A percentile compares a stretch with the other conserved stretches of the same genome.
These are phyloP conservation scores for Cordia subcordata DNA, from an alignment of 257 asterid genomes.

Conservation along the genomic window DNA sequence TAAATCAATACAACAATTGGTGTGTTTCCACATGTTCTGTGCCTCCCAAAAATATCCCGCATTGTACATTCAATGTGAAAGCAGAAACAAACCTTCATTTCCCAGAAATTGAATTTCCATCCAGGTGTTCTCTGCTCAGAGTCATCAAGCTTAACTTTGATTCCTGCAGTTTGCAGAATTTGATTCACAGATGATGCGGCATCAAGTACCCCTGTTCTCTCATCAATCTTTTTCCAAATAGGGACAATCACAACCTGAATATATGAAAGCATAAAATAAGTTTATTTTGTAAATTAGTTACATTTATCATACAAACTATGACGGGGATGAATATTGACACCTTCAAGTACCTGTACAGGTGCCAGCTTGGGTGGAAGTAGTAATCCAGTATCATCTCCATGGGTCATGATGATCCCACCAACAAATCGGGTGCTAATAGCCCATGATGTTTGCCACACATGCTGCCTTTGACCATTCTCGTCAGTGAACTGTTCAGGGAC, in stretches of 20 bases:
- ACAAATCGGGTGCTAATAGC: conserved; percentile 93
- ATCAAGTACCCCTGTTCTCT: conserved; percentile 59
- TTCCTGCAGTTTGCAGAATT: conserved; percentile 65
- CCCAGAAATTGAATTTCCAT: conserved; percentile 97
- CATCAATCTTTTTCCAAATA: conserved; percentile 84
- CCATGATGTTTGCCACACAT: conserved; percentile 99
- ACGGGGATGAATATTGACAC: conserved; percentile 2
- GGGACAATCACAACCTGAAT: conserved; percentile 86
- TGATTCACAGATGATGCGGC: conserved; percentile 71
- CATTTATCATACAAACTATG: too few relatives aligned
- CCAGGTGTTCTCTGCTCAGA: conserved; percentile 99
- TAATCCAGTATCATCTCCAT: conserved; percentile 93
- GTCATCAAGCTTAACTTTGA: conserved; percentile 77
- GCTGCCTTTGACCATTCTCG: conserved; percentile 89
- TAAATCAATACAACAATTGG: too few relatives aligned
- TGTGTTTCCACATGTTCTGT: too few relatives aligned
- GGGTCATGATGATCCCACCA: conserved; percentile 98
- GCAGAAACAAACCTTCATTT: conserved; percentile 72
- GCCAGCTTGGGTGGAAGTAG: conserved; percentile 95
- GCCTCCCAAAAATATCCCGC: neutral
- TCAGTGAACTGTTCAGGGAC: conserved; percentile 63
- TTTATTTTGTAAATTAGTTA: neutral
- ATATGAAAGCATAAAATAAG: conserved; percentile 8
- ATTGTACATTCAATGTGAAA: neutral
- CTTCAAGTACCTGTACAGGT: conserved; percentile 66